Evolutionary conservation across 179 eudicot species (phyloP).

Genomic region (Amaranthus tricolor): DNA sequence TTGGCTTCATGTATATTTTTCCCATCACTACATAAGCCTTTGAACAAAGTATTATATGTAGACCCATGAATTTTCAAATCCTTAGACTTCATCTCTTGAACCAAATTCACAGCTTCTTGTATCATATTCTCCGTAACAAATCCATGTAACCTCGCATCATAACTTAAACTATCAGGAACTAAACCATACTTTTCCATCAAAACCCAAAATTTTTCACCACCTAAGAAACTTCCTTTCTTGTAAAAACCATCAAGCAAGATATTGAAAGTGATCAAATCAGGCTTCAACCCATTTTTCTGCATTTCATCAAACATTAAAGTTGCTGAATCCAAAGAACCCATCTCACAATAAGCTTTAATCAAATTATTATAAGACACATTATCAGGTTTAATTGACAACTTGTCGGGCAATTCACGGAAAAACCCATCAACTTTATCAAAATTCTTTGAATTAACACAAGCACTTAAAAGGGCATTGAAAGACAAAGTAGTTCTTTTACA

Average conservation of each 20-base stretch:
- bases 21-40: conserved; percentile 41
- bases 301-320: conserved; percentile 39
- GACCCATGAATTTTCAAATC: conserved; percentile 45
- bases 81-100: conserved; percentile 35
- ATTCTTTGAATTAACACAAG: conserved; percentile 46
- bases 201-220: conserved; percentile 57
- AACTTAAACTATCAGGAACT: conserved; percentile 45
- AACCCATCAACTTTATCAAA: conserved; percentile 37
- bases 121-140: conserved; percentile 35
- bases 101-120: conserved; percentile 36
- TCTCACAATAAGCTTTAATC: conserved; percentile 46
- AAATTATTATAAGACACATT: conserved; percentile 48
- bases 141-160: conserved; percentile 50
- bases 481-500: conserved; percentile 51
- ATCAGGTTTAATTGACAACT: conserved; percentile 39
- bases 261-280: conserved; percentile 52
- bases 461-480: conserved; percentile 57
- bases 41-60: conserved; percentile 48
- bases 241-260: conserved; percentile 43
- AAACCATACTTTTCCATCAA: conserved; percentile 37
- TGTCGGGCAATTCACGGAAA: conserved; percentile 40
- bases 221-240: conserved; percentile 29
- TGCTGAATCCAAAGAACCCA: conserved; percentile 45
- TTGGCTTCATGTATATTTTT: conserved; percentile 47
- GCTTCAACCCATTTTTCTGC: conserved; percentile 40